Evolutionary conservation across 1,284 basidiomycete genomes (phyloP), one percentile per base, ranked within the genome.

Genomic region (Peniophora sp.): DNA sequence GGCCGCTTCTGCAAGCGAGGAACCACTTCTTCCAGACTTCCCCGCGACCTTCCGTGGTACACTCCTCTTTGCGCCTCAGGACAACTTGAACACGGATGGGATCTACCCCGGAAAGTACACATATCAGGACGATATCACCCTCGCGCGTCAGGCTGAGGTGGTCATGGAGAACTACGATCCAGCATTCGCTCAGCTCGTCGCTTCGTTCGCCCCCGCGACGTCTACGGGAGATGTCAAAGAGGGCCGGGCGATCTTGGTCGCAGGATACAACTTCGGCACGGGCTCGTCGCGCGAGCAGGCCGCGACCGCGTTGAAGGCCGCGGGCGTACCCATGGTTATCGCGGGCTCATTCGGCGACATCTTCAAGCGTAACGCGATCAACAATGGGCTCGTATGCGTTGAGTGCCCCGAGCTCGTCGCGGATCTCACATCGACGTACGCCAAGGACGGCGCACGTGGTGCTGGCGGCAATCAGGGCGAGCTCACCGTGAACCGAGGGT

Each of bases 51-150:
- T 99, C 68, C 68, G 78, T 1, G 97, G 97, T 0, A 83, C 87
- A 0, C 70, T 98, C 8, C 74, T 98, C 47, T 99, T 98, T 62
- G 83, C 86, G 0, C 96, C 97, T 0, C 94, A 98, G 64, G 96
- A 99, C 68, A 99, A 99, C 66, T 69, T 99, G 52, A 99, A 96
- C 66, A 99, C 96, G 1, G 96, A 99, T 63, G 97, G 92, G 3
- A 93, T 99, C 64, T 99, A 99, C 71, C 97, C 96, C 0, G 97
- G 96, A 34, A 99, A 98, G 69, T 99, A 99, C 70, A 99, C 97
- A 0, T 99, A 99, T 69, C 94, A 97, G 68, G 96, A 99, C 66
- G 97, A 98, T 64, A 97, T 99, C 63, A 98, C 96, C 0, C 91
- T 95, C 34, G 85, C 86, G 57, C 82, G 86, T 24, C 96, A 99